phyloP scores from a whole-genome alignment of 495 filamentous ascomycete species.

The Elaphomyces granulatus region DNA sequence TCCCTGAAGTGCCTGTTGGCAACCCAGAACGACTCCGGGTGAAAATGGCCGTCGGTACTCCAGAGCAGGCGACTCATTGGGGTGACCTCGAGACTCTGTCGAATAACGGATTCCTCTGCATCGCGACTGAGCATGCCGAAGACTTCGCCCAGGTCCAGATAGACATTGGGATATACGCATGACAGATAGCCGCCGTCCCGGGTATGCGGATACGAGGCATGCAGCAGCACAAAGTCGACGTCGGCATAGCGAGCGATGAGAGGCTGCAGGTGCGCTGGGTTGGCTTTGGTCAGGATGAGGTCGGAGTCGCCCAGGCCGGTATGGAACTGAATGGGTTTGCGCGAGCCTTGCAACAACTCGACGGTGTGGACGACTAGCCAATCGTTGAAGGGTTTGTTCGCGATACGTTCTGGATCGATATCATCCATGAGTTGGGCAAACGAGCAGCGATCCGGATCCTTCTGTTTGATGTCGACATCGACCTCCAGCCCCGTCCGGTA shows the following conservation, averaged over 20 bases:
- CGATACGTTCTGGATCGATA: constrained; percentile 35
- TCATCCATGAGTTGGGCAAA: constrained; percentile 18
- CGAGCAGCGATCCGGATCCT: constrained; percentile 10
- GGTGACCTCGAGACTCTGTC: constrained; percentile 61
- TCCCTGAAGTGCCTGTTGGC: constrained; percentile 68
- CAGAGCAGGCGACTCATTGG: constrained; percentile 68
- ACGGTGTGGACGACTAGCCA: constrained; percentile 45
- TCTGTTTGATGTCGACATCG: constrained; percentile 16
- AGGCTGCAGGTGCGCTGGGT: constrained; percentile 61
- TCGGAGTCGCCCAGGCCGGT: constrained; percentile 80
- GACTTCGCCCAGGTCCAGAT: constrained; percentile 74
- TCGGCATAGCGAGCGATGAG: constrained; percentile 55
- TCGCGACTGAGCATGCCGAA: constrained; percentile 72
- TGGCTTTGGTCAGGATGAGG: constrained; percentile 51
- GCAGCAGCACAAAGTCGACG: constrained; percentile 66
- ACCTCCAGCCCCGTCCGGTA: constrained; percentile 62
- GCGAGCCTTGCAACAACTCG: constrained; percentile 10
- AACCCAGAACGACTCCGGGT: constrained; percentile 71
- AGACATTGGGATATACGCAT: constrained; percentile 66
- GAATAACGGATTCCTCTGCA: constrained; percentile 59
- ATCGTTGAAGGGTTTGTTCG: constrained; percentile 48
- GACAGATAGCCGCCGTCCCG: constrained; percentile 73
- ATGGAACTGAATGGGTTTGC: constrained; percentile 75
- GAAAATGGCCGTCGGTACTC: constrained; percentile 75
- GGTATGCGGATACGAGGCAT: constrained; percentile 76